These are phyloP conservation scores for Sistotremastrum niveocremeum DNA, from an alignment of 768 basidiomycete species.

Conservation along the genomic window DNA sequence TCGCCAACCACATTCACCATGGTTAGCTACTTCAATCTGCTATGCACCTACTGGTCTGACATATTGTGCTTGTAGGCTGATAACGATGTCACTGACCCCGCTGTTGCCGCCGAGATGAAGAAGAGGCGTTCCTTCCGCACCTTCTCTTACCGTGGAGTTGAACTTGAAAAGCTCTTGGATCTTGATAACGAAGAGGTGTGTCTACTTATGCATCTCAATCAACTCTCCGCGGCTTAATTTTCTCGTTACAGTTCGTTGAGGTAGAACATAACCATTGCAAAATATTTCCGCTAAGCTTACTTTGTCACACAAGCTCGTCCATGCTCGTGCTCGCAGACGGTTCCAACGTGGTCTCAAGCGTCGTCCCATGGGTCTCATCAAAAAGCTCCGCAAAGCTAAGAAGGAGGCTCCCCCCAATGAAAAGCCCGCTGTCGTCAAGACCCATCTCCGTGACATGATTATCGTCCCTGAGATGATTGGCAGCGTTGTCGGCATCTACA, in stretches of 20 bases:
- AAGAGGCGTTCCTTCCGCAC: conserved; percentile 98
- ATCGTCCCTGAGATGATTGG: conserved; percentile 99
- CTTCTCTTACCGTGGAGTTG: conserved; percentile 95
- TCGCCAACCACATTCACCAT: conserved; percentile 16
- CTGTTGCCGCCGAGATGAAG: conserved; percentile 93
- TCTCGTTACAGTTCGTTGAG: conserved; percentile 51
- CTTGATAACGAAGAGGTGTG: conserved; percentile 89
- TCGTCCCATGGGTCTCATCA: conserved; percentile 96
- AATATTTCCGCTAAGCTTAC: not conserved
- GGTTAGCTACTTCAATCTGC: conserved; percentile 11
- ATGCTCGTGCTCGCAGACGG: conserved; percentile 95
- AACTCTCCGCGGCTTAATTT: not conserved
- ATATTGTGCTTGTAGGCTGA: conserved; percentile 46
- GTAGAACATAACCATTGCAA: conserved; percentile 27
- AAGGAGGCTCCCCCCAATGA: conserved; percentile 99
- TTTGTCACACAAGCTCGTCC: conserved; percentile 58
- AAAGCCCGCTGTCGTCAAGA: conserved; percentile 98
- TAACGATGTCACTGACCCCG: conserved; percentile 74
- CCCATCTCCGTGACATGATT: conserved; percentile 99
- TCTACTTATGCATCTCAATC: conserved; percentile 8
- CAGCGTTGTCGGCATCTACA: conserved; percentile 95
- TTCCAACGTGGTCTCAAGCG: conserved; percentile 99
- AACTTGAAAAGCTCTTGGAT: conserved; percentile 97
- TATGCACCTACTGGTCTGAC: not conserved
- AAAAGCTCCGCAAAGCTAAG: conserved; percentile 99